Base-by-base conservation (phyloP, 805 yeast species). In the Wickerhamomyces ciferrii region DNA sequence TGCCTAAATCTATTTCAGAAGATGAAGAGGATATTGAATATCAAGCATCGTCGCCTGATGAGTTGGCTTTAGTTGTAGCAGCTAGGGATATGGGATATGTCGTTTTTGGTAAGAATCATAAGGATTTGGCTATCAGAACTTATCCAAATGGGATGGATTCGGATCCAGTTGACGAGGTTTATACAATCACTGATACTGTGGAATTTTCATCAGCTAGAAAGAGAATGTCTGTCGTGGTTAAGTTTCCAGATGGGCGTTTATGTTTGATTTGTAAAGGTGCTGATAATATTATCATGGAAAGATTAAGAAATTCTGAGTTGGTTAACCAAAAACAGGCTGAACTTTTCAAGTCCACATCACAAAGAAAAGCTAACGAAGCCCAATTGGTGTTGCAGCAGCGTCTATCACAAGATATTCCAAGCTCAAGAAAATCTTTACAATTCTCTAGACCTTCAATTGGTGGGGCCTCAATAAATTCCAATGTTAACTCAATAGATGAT, bases 21-120 rank as follows among this genome's bases (percentile, higher is more conserved):
- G 66, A 63, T 0, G 64, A 56, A 3, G 81, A 72, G 20, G 69
- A 72, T 20, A 78, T 90, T 21, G 83, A 80, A 47, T 94, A 94
- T 57, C 97, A 92, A 61, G 88, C 98, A 0, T 82, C 98, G 0
- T 91, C 97, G 0, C 99, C 99, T 0, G 99, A 94, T 66, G 99
- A 94, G 62, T 67, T 91, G 43, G 99, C 99, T 0, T 69, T 94
- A 27, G 92, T 94, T 3, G 80, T 84, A 41, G 99, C 98, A 1
- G 99, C 99, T 0, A 75, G 96, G 54, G 99, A 94, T 60, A 74
- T 94, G 73, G 99, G 99, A 0, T 94, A 74, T 62, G 81, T 91
- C n/a, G 86, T 91, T 8, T 74, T 71, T 47, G 89, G 87, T 48
- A 78, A 86, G 45, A 79, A 79, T 49, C 79, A 79, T 41, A 77